Conservation (phyloP, 176 grass and related monocot species). For the Rhipidocladum racemiflorum region DNA sequence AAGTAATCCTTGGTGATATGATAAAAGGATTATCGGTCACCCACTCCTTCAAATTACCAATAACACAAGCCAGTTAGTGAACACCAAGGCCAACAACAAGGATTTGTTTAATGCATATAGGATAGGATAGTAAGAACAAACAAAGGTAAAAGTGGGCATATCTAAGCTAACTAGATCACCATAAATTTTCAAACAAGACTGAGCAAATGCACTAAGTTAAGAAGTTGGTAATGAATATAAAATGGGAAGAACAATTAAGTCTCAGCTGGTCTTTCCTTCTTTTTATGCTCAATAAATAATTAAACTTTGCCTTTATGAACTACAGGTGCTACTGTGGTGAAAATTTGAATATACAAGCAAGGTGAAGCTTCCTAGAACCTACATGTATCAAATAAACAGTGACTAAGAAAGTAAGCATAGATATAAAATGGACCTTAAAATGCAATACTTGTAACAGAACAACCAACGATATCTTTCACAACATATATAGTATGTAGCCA, state of each 20-base stretch:
- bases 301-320: not conserved
- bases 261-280: not conserved
- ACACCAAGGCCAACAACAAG: not conserved
- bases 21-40: slow-evolving; percentile 94
- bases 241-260: not conserved
- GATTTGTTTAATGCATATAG: not conserved
- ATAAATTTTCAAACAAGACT: not conserved
- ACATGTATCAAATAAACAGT: not conserved
- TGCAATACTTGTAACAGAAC: not conserved
- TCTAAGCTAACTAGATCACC: not conserved
- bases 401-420: not conserved
- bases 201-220: not conserved
- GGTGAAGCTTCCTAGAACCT: slow-evolving; percentile 1
- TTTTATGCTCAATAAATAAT: not conserved
- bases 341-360: slow-evolving; percentile 17
- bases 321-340: not conserved
- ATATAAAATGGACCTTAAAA: slow-evolving; percentile 1
- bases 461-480: not conserved
- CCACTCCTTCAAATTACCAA: slow-evolving; percentile 70
- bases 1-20: slow-evolving; percentile 98
- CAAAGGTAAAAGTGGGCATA: not conserved
- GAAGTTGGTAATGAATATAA: not conserved
- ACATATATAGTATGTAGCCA: not conserved
- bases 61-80: slow-evolving; percentile 6
- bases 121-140: not conserved